These are phyloP conservation scores for Amniculicola lignicola DNA, from an alignment of 495 filamentous ascomycete genomes.

Conservation along the genomic window DNA sequence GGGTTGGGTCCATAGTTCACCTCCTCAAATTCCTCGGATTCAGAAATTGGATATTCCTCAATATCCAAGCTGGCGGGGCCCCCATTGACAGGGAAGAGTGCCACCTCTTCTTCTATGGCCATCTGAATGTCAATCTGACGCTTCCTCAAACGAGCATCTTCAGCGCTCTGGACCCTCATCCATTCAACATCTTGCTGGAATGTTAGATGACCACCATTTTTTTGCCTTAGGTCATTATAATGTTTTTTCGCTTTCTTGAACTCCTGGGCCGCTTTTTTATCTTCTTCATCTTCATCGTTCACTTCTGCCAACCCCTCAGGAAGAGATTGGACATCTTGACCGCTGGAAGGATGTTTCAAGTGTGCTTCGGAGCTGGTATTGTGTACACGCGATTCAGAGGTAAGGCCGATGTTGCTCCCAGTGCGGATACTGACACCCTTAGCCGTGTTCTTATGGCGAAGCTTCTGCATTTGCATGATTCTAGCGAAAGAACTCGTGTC, in stretches of 20 bases:
- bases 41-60: background rate
- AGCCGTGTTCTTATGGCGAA: constrained; percentile 6
- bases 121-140: constrained; percentile 6
- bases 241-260: constrained; percentile 13
- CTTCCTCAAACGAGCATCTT: constrained; percentile 24
- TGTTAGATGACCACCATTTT: constrained; percentile 5
- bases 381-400: too few species aligned
- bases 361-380: too few species aligned
- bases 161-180: constrained; percentile 18
- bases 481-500: constrained; percentile 1
- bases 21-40: too few species aligned
- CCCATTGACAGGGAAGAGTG: background rate
- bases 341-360: too few species aligned
- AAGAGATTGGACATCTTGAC: too few species aligned
- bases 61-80: background rate
- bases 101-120: background rate
- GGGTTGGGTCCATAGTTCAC: background rate
- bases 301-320: too few species aligned
- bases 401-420: too few species aligned
- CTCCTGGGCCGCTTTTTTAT: background rate
- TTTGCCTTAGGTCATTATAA: constrained; percentile 9
- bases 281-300: background rate
- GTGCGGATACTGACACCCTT: too few species aligned
- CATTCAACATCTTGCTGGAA: constrained; percentile 28
- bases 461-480: constrained; percentile 4